Percentiles rank a stretch among this genome's conserved stretches.
Evolutionary conservation across 345 rosid genomes (phyloP).

Genomic region (Rhizophora apiculata): DNA sequence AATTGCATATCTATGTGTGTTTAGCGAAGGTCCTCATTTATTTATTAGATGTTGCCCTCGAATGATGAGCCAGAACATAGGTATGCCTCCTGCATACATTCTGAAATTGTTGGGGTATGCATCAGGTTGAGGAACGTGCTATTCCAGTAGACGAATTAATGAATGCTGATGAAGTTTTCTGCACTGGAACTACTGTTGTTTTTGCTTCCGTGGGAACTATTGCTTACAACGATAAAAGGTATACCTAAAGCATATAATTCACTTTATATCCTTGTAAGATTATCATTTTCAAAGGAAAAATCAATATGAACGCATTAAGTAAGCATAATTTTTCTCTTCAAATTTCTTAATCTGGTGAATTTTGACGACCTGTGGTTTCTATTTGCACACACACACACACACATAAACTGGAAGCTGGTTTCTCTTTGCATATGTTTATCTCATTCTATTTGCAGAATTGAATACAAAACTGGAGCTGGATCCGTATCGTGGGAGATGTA

Average conservation of each 20-base stretch:
- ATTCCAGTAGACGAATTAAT: slow-evolving; percentile 39
- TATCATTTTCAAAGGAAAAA: background rate
- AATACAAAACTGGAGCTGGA: slow-evolving; percentile 10
- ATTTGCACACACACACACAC: no score
- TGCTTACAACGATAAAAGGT: slow-evolving; percentile 44
- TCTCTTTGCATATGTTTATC: background rate
- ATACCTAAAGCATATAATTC: background rate
- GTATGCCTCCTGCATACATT: background rate
- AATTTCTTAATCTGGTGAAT: no score
- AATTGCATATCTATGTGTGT: background rate
- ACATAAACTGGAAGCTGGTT: no score
- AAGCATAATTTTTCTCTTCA: background rate
- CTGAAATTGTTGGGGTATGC: background rate
- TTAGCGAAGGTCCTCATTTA: background rate
- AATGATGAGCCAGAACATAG: background rate
- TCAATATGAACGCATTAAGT: background rate
- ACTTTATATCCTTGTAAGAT: no score
- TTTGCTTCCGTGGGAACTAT: slow-evolving; percentile 49
- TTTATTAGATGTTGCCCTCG: slow-evolving; percentile 8
- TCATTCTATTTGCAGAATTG: slow-evolving; percentile 13
- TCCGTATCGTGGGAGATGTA: slow-evolving; percentile 13
- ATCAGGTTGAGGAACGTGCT: slow-evolving; percentile 42
- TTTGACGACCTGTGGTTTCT: no score
- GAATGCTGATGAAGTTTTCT: slow-evolving; percentile 55
- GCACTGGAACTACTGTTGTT: slow-evolving; percentile 55